Conservation (phyloP, 352 stramenopile species). For the Phytopythium sindhum region DNA sequence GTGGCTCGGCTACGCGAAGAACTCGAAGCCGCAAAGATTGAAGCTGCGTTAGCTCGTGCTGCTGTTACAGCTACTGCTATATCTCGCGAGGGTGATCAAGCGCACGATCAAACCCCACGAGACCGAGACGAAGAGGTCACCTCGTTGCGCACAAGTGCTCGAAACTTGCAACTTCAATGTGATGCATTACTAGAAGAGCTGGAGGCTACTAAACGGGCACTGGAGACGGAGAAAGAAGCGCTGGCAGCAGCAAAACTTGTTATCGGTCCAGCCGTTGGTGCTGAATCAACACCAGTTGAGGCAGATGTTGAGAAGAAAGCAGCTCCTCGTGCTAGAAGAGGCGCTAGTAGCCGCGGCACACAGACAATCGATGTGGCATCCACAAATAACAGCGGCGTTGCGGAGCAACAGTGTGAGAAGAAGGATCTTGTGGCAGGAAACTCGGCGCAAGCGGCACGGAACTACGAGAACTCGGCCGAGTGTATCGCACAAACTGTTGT, state of each 20-base stretch:
- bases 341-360: not conserved
- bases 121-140: not conserved
- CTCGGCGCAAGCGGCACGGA: too few relatives aligned
- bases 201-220: not conserved
- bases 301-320: not conserved
- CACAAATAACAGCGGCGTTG: not conserved
- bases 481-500: conserved; percentile 38
- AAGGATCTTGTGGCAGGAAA: not conserved
- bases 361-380: not conserved
- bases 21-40: conserved; percentile 18
- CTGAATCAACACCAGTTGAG: not conserved
- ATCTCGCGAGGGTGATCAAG: not conserved
- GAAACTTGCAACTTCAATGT: not conserved
- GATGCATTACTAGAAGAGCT: not conserved
- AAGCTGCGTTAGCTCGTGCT: conserved; percentile 3
- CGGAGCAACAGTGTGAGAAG: not conserved
- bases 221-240: not conserved
- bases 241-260: not conserved
- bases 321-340: not conserved
- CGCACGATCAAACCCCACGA: not conserved
- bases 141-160: not conserved
- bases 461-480: conserved; percentile 16
- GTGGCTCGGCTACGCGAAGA: conserved; percentile 32
- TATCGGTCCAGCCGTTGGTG: not conserved
- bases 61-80: not conserved